These are phyloP conservation scores for Hebeloma cylindrosporum DNA, from an alignment of 768 basidiomycete genomes.

Conservation along the genomic window DNA sequence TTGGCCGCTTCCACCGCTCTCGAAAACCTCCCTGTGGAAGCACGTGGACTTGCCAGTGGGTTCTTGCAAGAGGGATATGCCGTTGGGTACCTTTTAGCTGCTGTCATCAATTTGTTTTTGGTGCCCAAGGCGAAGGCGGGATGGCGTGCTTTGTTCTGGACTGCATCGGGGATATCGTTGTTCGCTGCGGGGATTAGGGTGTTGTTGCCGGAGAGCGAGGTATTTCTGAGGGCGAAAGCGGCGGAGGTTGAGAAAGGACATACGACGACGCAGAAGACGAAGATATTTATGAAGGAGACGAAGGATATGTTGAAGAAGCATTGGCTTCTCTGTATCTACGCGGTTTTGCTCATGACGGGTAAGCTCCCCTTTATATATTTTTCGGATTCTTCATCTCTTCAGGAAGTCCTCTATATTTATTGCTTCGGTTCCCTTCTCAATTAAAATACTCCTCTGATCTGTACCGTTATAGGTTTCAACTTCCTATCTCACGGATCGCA, in stretches of 20 bases:
- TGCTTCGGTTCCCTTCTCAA: neutral
- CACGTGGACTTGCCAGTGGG: slow-evolving; percentile 83
- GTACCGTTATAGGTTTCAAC: slow-evolving; percentile 55
- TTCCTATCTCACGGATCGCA: slow-evolving; percentile 76
- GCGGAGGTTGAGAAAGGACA: slow-evolving; percentile 58
- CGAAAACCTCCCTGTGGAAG: slow-evolving; percentile 85
- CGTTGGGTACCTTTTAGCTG: slow-evolving; percentile 79
- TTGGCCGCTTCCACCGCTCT: slow-evolving; percentile 78
- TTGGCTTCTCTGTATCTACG: slow-evolving; percentile 84
- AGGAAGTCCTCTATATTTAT: neutral
- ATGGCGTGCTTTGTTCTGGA: slow-evolving; percentile 87
- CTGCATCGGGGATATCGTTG: slow-evolving; percentile 65
- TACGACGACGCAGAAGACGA: slow-evolving; percentile 57
- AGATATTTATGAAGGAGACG: slow-evolving; percentile 71
- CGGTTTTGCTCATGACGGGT: slow-evolving; percentile 78
- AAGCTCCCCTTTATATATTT: slow-evolving; percentile 9
- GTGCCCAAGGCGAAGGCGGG: slow-evolving; percentile 43
- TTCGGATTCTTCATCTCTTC: neutral
- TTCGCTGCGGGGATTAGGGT: slow-evolving; percentile 69
- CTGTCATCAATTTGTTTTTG: slow-evolving; percentile 75
- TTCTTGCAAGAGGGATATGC: slow-evolving; percentile 90
- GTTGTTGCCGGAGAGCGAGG: slow-evolving; percentile 73
- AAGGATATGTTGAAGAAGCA: slow-evolving; percentile 76
- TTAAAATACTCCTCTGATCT: neutral
- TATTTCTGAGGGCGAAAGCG: slow-evolving; percentile 66